Base-by-base conservation (phyloP, 176 grass and related monocot genomes). In the Avena sativa region DNA sequence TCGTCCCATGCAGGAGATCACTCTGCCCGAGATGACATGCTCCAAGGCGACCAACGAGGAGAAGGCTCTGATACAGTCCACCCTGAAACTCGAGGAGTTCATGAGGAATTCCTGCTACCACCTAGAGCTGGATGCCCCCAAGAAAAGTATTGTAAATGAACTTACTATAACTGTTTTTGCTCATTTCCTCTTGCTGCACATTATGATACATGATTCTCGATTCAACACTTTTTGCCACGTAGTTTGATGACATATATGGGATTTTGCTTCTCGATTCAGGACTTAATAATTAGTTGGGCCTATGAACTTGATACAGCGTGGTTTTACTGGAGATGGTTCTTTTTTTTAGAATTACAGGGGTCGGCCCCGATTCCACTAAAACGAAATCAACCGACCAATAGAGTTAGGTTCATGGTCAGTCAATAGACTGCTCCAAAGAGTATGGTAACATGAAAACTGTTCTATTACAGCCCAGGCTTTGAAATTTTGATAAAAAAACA, bases 81-180 rank as follows among this genome's bases (percentile, higher is more conserved):
- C 81, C 28, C 11, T 69, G 11, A 81, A 61, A 5, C 47, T 91
- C 10, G 81, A 93, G 26, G 88, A 88, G 0, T 93, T 93, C 88
- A 88, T 86, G 81, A 93, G n/a, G 82, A 50, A n/a, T 30, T 93
- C 88, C 17, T 90, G 88, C 73, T 93, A 93, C 83, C 40, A 90
- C 73, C 79, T 93, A 28, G 86, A 90, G 49, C 81, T 26, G 77
- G 82, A 81, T 67, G 71, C 19, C 51, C 85, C 88, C 64, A 90
- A 88, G 77, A 87, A 81, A 90, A 93, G 88, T 93, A 87, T 11
- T 17, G 20, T n/a, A 2, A 8, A 73, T 78, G 2, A 48, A 60
- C 88, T 40, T 75, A 26, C 3, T 2, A 20, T 1, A 43, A 6
- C 30, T 53, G 48, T 8, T 13, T 0, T 79, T 43, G 50, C 74